Base-by-base conservation (phyloP, 805 yeast species). In the Lachancea waltii region DNA sequence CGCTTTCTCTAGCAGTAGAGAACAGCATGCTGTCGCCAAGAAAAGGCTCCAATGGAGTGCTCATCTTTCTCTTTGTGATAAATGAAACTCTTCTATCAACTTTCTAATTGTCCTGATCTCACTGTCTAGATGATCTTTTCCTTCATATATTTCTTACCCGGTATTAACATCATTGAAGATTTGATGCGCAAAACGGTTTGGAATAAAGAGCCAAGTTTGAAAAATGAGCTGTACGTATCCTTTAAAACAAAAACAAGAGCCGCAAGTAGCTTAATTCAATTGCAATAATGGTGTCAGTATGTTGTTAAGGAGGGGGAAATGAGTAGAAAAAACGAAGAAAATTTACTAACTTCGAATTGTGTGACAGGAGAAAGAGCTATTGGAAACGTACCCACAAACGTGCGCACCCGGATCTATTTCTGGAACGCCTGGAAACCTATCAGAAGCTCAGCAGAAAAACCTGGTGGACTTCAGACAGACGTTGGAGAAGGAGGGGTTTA, bases 371-470 rank as follows among this genome's bases (percentile, higher is more conserved):
- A 40, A 56, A 46, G 54, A 50, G 45, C 43, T 60, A 25, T 48
- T 59, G 38, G 72, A 68, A 18, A 79, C 87, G n/a, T 82, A 70
- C 58, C 92, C 94, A 20, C 89, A 83, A 57, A 63, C 57, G 13
- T 70, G 77, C 34, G 79, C 82, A n/a, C 71, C 75, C 16, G 73
- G 77, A 13, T 62, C 73, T 4, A 75, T 74, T 45, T 68, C 84
- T 18, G 97, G 97, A 4, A 80, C 77, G 62, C 86, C 95, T 19
- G 95, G 96, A 21, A 77, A 75, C 54, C 67, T 86, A 45, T 79
- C 85, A 8, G 73, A 72, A 7, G 77, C 75, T 33, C 95, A 92
- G 64, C 67, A 72, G 58, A 62, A 66, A 21, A 70, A 73, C 19
- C 64, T 90, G 43, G 70, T 66, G 30, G 70, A 75, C 47, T 64